Conservation (phyloP, 2,329 filamentous ascomycete genomes). For the Periconia sp. region DNA sequence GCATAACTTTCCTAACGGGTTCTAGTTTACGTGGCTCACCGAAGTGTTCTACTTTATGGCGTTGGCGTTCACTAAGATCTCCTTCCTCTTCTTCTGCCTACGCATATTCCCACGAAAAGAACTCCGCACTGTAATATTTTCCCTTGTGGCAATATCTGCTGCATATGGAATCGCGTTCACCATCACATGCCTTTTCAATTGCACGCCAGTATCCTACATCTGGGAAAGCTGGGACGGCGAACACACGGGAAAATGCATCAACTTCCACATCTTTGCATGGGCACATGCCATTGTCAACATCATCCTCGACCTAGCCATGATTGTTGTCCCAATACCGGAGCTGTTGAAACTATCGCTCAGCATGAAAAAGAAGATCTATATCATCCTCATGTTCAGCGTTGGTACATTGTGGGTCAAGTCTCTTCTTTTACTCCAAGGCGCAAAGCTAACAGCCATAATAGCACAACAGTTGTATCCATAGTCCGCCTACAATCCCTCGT, state of each 20-base stretch:
- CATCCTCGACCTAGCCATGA: slow-evolving; percentile 13
- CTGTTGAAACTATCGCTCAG: slow-evolving; percentile 17
- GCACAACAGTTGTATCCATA: slow-evolving; percentile 46
- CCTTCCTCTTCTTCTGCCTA: slow-evolving; percentile 32
- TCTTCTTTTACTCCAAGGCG: neutral
- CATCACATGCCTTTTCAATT: slow-evolving; percentile 14
- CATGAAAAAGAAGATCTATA: slow-evolving; percentile 13
- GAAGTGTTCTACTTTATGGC: slow-evolving; percentile 36
- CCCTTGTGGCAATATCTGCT: slow-evolving; percentile 7
- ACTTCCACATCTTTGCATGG: slow-evolving; percentile 13
- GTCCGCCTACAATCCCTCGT: slow-evolving; percentile 49
- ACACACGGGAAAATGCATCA: slow-evolving; percentile 15
- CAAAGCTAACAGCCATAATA: neutral
- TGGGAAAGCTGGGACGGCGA: slow-evolving; percentile 17
- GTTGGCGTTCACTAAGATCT: slow-evolving; percentile 26
- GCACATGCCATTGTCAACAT: slow-evolving; percentile 16
- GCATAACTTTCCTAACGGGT: too few species aligned
- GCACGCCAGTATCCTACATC: slow-evolving; percentile 13
- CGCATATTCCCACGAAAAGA: slow-evolving; percentile 31
- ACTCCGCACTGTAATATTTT: slow-evolving; percentile 11
- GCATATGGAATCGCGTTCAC: slow-evolving; percentile 18
- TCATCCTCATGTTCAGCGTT: slow-evolving; percentile 17
- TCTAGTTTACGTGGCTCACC: slow-evolving; percentile 12
- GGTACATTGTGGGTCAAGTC: slow-evolving; percentile 12
- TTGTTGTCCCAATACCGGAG: slow-evolving; percentile 16